Evolutionary conservation across 2,329 filamentous ascomycete genomes (phyloP).

Genomic region (Myrmaecium sp.): DNA sequence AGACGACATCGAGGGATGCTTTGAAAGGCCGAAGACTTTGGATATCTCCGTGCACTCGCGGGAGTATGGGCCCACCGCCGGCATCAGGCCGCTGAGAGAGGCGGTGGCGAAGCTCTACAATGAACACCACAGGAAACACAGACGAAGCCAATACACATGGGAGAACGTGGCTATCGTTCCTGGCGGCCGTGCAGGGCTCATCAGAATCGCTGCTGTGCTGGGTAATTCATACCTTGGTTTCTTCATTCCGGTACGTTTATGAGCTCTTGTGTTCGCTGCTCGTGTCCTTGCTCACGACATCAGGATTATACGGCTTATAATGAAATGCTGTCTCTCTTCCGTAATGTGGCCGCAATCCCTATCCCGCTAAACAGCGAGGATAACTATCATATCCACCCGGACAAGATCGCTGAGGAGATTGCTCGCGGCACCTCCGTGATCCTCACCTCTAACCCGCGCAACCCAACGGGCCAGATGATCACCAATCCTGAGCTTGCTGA

Average conservation of each 20-base stretch:
- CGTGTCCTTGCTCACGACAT: constrained; percentile 9
- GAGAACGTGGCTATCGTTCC: constrained; percentile 96
- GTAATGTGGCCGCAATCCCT: constrained; percentile 43
- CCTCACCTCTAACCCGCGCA: constrained; percentile 85
- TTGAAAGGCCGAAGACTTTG: constrained; percentile 62
- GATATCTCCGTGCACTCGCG: constrained; percentile 62
- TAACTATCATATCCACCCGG: constrained; percentile 80
- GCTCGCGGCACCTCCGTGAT: constrained; percentile 65
- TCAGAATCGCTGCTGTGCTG: constrained; percentile 83
- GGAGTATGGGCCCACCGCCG: constrained; percentile 84
- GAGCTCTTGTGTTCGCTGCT: constrained; percentile 2
- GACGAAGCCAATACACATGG: constrained; percentile 82
- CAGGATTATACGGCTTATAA: constrained; percentile 85
- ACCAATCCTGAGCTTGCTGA: constrained; percentile 69
- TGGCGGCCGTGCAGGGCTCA: constrained; percentile 79
- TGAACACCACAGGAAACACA: constrained; percentile 73
- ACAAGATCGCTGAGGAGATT: constrained; percentile 86
- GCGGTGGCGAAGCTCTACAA: constrained; percentile 90
- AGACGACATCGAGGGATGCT: constrained; percentile 80
- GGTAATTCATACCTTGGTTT: constrained; percentile 87
- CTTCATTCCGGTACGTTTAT: constrained; percentile 73
- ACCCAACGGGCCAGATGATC: constrained; percentile 81
- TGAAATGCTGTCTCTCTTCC: constrained; percentile 90
- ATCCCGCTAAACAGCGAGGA: constrained; percentile 65
- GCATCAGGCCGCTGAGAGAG: constrained; percentile 77